Base-by-base conservation (phyloP, 257 asterid species). In the Linaria vulgaris region DNA sequence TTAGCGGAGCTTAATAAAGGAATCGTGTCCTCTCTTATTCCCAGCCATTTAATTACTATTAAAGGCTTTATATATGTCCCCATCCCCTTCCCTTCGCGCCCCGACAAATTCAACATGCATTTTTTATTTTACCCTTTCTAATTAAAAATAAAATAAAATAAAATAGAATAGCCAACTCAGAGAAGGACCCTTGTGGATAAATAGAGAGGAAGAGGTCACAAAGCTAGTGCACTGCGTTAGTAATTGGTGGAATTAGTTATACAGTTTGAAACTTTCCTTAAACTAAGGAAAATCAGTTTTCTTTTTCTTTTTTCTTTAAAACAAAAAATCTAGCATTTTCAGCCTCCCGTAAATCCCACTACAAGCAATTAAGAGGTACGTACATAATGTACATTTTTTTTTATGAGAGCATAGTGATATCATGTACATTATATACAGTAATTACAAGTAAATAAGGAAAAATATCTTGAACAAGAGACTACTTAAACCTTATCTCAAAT, bases 1-100 rank as follows among this genome's bases (percentile, higher is more conserved):
- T 44, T 12, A n/a, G 5, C 49, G 11, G 8, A 44, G 16, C 15
- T 19, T 2, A 44, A 44, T 8, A 54, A 22, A 20, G 37, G 59
- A 54, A 43, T 27, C 59, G 59, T 54, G 59, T 31, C 59, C 59
- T 54, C 37, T 27, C 17, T 22, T 54, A 27, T 54, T 11, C 59
- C 59, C 17, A 23, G 9, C 43, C 43, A 15, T 53, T 12, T 23
- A n/a, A n/a, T 53, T 11, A 25, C 3, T 12, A 14, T 13, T 27
- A 54, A 14, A 23, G 59, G 25, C 1, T 0, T 21, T 8, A 8
- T 34, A 3, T n/a, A 8, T 54, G 49, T 44, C 49, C 49, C 49
- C 49, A 23, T 54, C 8, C 16, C 16, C 6, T 52, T 11, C 17
- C 59, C 38, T 12, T 25, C 19, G 15, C 22, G 16, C 31, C 12